Base-by-base conservation (phyloP, 164 flowering plant genomes). In the Piper betle region DNA sequence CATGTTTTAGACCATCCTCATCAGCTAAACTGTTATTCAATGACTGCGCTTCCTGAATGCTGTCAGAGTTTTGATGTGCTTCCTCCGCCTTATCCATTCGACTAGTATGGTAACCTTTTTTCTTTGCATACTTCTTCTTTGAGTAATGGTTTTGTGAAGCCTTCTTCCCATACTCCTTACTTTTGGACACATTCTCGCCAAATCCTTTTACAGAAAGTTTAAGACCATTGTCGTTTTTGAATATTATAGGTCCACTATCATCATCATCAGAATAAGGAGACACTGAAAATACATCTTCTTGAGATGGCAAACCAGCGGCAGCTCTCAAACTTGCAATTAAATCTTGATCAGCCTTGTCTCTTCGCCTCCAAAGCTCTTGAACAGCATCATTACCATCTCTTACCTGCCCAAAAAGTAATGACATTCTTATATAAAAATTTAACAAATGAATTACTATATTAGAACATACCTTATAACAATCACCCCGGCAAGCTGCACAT, bases 401-500 rank as follows among this genome's bases (percentile, higher is more conserved):
- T 37, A 91, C 86, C 99, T 94, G 78, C 8, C 16, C 20, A 3
- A 25, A 18, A n/a, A 54, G 20, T 18, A 18, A 18, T 55, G 1
- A 25, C 16, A 55, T 15, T 33, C 33, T 58, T 58, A 5, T 18
- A 9, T 50, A 43, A 60, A 60, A 4, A 16, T 43, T 10, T 60
- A n/a, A 43, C 15, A 58, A 15, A 58, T 10, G 19, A 39, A 3
- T 4, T 8, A 4, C 11, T 58, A 53, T n/a, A 37, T 18, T 17
- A 42, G 57, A 59, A 19, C 66, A 61, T 39, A 93, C 99, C 96
- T 88, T 80, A 65, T 82, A 84, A 77, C 96, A 84, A 66, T 87
- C 97, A 64, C 99, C 99, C 55, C 99, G 93, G 55, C 99, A 94
- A 57, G 97, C 84, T 40, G 96, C 82, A 74, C 99, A 94, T 75